Evolutionary conservation across 2,329 filamentous ascomycete species (phyloP).

Genomic region (Claviceps purpurea): DNA sequence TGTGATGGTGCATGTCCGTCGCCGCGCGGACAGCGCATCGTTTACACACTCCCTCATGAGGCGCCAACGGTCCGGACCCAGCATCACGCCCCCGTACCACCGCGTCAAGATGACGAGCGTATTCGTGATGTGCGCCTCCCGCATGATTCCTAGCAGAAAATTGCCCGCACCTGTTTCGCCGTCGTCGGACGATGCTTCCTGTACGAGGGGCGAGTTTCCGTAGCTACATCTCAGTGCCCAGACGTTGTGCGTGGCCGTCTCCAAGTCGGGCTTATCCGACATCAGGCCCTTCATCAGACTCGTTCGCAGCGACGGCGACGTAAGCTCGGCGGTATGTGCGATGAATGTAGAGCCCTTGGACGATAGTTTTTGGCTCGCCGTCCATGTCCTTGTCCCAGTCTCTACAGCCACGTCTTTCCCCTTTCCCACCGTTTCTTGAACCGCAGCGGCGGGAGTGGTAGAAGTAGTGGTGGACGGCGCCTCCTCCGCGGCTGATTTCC

Average conservation of each 20-base stretch:
- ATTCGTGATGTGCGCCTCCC: slow-evolving; percentile 35
- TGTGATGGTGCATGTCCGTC: slow-evolving; percentile 20
- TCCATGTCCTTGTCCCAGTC: slow-evolving; percentile 27
- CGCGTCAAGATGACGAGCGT: slow-evolving; percentile 45
- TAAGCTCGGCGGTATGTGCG: slow-evolving; percentile 31
- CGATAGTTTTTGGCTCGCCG: slow-evolving; percentile 35
- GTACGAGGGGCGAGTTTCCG: slow-evolving; percentile 24
- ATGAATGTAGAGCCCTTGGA: slow-evolving; percentile 44
- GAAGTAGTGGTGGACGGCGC: background rate
- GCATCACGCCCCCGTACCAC: slow-evolving; percentile 49
- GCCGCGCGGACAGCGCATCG: slow-evolving; percentile 37
- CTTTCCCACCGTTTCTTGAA: background rate
- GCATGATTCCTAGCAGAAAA: slow-evolving; percentile 40
- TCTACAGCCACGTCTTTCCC: slow-evolving; percentile 4
- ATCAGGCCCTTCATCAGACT: slow-evolving; percentile 34
- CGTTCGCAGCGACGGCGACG: slow-evolving; percentile 28
- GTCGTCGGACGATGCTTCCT: slow-evolving; percentile 44
- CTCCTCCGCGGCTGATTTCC: slow-evolving; percentile 10
- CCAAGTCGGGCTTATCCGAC: slow-evolving; percentile 32
- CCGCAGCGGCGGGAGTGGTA: background rate
- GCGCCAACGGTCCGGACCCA: slow-evolving; percentile 48
- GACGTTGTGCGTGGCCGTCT: slow-evolving; percentile 43
- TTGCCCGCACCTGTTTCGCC: slow-evolving; percentile 47
- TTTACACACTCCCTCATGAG: slow-evolving; percentile 46
- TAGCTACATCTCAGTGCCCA: slow-evolving; percentile 31